Percentiles rank a stretch among this genome's conserved stretches.
Evolutionary conservation across 768 basidiomycete genomes (phyloP).

Genomic region (Porpolomopsis calyptriformis): DNA sequence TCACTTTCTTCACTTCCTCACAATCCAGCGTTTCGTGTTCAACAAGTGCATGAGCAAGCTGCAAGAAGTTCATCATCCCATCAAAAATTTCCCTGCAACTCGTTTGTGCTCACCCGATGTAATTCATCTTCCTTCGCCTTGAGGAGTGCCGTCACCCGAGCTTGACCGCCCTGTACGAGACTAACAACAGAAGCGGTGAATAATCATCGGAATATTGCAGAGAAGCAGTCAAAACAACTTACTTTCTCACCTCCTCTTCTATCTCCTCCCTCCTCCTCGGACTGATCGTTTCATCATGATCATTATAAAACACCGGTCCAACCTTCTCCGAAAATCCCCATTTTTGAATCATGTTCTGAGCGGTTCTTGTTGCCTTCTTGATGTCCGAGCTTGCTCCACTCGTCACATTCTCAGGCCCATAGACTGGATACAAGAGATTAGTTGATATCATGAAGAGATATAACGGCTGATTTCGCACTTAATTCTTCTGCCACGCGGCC

Average conservation of each 20-base stretch:
- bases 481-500: slow-evolving; percentile 93
- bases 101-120: slow-evolving; percentile 43
- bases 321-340: slow-evolving; percentile 72
- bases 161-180: slow-evolving; percentile 61
- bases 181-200: slow-evolving; percentile 19
- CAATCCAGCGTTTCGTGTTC: slow-evolving; percentile 89
- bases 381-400: slow-evolving; percentile 92
- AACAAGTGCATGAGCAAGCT: slow-evolving; percentile 87
- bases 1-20: slow-evolving; percentile 78
- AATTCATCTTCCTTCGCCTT: slow-evolving; percentile 63
- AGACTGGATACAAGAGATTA: slow-evolving; percentile 40
- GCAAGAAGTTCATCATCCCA: slow-evolving; percentile 5
- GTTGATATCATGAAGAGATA: background rate
- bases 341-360: slow-evolving; percentile 35
- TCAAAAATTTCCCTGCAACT: slow-evolving; percentile 9
- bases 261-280: slow-evolving; percentile 72
- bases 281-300: slow-evolving; percentile 60
- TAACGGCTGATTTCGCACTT: slow-evolving; percentile 33
- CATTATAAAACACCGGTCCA: slow-evolving; percentile 75
- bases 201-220: background rate
- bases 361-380: slow-evolving; percentile 64
- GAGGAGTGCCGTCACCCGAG: slow-evolving; percentile 53
- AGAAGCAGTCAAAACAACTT: slow-evolving; percentile 23
- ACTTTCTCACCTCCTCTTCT: slow-evolving; percentile 79
- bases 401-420: slow-evolving; percentile 78